Conservation (phyloP, 768 basidiomycete genomes). For the Imleria badia region DNA sequence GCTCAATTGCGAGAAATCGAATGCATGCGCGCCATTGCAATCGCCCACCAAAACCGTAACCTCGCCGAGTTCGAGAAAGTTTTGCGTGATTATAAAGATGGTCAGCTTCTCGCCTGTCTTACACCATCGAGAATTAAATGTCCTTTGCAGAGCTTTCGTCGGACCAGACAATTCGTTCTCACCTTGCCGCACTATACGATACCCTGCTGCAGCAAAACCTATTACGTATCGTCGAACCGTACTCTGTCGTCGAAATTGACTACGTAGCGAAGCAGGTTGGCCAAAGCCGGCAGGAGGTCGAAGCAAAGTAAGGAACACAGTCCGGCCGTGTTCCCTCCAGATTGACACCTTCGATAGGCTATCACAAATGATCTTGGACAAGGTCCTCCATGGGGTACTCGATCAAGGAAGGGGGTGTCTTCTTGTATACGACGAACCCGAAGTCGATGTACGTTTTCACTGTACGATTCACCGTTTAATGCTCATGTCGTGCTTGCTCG, state of each 20-base stretch:
- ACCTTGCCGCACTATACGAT: conserved; percentile 94
- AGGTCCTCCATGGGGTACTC: conserved; percentile 91
- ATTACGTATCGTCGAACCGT: conserved; percentile 93
- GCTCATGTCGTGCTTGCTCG: conserved; percentile 6
- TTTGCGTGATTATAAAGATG: conserved; percentile 81
- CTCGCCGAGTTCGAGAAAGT: conserved; percentile 88
- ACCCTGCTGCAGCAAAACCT: conserved; percentile 96
- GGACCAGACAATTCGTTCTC: conserved; percentile 93
- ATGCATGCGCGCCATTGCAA: conserved; percentile 92
- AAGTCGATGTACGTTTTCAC: conserved; percentile 69
- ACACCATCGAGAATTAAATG: not conserved
- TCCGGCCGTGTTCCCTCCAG: not conserved
- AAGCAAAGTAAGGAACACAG: conserved; percentile 69
- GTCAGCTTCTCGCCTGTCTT: conserved; percentile 35
- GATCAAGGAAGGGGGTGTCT: conserved; percentile 94
- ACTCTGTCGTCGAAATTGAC: conserved; percentile 86
- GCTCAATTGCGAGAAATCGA: conserved; percentile 87
- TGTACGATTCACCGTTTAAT: not conserved
- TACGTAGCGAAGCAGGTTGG: conserved; percentile 86
- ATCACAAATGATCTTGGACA: conserved; percentile 98
- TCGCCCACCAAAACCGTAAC: conserved; percentile 90
- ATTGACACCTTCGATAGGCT: conserved; percentile 48
- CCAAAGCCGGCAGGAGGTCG: conserved; percentile 84
- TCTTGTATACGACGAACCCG: conserved; percentile 84
- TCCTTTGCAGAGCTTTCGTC: conserved; percentile 78